Conservation (phyloP, 2,329 filamentous ascomycete species). For the Colletotrichum truncatum region DNA sequence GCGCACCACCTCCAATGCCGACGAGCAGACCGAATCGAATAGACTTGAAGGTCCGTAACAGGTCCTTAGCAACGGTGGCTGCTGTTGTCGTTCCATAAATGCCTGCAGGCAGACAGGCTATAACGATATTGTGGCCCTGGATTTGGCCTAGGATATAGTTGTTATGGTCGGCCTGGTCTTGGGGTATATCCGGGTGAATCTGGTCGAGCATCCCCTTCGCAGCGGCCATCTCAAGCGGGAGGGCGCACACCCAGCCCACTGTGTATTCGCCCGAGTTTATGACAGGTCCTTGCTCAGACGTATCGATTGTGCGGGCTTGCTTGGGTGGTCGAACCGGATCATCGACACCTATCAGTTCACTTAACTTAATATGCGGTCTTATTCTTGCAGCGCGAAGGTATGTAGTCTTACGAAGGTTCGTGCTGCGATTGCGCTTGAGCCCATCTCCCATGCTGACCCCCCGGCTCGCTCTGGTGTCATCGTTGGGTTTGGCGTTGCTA, state of each 20-base stretch:
- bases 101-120: slow-evolving; percentile 38
- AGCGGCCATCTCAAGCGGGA: slow-evolving; percentile 41
- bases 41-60: slow-evolving; percentile 18
- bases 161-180: slow-evolving; percentile 31
- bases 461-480: not conserved
- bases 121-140: slow-evolving; percentile 43
- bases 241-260: slow-evolving; percentile 43
- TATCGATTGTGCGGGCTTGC: not conserved
- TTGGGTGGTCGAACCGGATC: not conserved
- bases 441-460: not conserved
- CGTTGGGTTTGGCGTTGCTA: not conserved
- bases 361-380: too few relatives aligned
- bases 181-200: slow-evolving; percentile 29
- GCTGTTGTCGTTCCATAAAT: slow-evolving; percentile 39
- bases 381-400: not conserved
- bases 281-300: not conserved
- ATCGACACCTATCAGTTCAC: too few relatives aligned
- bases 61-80: slow-evolving; percentile 37
- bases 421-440: not conserved
- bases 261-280: slow-evolving; percentile 32
- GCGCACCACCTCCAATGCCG: not conserved
- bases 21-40: not conserved
- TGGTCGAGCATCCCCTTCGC: slow-evolving; percentile 40
- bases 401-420: not conserved
- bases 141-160: slow-evolving; percentile 35